Evolutionary conservation across 2,329 filamentous ascomycete species (phyloP).

Genomic region (Rhynchosporium secalis): DNA sequence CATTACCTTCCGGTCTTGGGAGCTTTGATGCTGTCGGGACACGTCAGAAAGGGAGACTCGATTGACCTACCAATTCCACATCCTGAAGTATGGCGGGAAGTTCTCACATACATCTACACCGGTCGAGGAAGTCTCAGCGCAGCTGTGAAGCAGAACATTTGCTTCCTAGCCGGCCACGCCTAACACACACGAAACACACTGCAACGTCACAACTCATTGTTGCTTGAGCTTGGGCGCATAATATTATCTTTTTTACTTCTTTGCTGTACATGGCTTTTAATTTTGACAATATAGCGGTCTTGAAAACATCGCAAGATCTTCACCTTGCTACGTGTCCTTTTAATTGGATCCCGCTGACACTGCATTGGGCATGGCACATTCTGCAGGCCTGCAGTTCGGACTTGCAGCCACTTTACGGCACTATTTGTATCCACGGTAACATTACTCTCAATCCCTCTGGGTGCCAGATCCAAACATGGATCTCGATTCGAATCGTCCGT

Average conservation of each 20-base stretch:
- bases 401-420: not conserved
- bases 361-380: slow-evolving; percentile 6
- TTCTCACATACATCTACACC: slow-evolving; percentile 56
- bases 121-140: slow-evolving; percentile 49
- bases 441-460: slow-evolving; percentile 6
- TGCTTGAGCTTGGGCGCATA: slow-evolving; percentile 7
- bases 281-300: not conserved
- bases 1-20: slow-evolving; percentile 55
- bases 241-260: not conserved
- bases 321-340: not conserved
- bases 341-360: not conserved
- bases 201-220: not conserved
- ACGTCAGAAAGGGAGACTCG: slow-evolving; percentile 52
- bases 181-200: slow-evolving; percentile 12
- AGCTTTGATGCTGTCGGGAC: slow-evolving; percentile 54
- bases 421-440: not conserved
- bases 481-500: slow-evolving; percentile 9
- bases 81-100: slow-evolving; percentile 56
- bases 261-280: not conserved
- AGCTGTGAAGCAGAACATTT: slow-evolving; percentile 53
- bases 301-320: not conserved
- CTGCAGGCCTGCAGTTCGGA: slow-evolving; percentile 10
- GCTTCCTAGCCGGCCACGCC: slow-evolving; percentile 52
- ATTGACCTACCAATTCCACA: slow-evolving; percentile 59
- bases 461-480: not conserved